These are phyloP conservation scores for Beta corolliflora DNA, from an alignment of 179 eudicot species.

Conservation along the genomic window DNA sequence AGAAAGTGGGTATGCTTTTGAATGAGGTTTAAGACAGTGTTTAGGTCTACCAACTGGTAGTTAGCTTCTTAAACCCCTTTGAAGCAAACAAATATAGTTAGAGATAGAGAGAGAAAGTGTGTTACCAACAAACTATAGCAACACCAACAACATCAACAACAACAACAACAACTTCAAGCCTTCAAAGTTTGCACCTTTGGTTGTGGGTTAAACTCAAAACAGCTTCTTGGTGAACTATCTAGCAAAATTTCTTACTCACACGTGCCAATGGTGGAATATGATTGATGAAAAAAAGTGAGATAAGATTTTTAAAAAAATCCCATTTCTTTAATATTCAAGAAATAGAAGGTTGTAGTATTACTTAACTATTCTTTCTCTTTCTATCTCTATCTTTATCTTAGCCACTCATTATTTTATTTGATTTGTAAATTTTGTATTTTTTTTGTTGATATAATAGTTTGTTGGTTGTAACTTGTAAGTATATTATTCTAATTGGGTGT, in stretches of 20 bases:
- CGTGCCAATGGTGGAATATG: constrained; percentile 53
- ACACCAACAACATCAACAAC: constrained; percentile 27
- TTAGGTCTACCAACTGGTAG: constrained; percentile 97
- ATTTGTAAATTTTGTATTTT: constrained; percentile 14
- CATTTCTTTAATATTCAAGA: neutral
- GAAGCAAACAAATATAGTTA: constrained; percentile 11
- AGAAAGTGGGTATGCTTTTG: constrained; percentile 50
- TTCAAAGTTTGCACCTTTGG: neutral
- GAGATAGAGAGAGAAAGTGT: constrained; percentile 16
- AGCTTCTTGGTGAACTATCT: constrained; percentile 20
- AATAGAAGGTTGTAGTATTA: constrained; percentile 41
- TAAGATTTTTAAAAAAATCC: neutral
- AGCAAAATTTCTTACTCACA: constrained; percentile 37
- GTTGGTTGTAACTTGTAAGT: constrained; percentile 34
- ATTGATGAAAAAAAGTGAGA: constrained; percentile 22
- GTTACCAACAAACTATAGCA: constrained; percentile 18
- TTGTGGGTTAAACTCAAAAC: constrained; percentile 14
- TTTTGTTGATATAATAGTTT: constrained; percentile 13
- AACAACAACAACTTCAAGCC: constrained; percentile 11
- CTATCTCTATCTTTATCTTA: constrained; percentile 16
- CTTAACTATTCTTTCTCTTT: constrained; percentile 3
- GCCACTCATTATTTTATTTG: constrained; percentile 31
- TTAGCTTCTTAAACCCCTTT: constrained; percentile 59
- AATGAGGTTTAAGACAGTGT: constrained; percentile 59
- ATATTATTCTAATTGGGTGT: constrained; percentile 40